Evolutionary conservation across 2,329 filamentous ascomycete genomes (phyloP), one percentile per base, ranked within the genome.

Genomic region (Aureobasidium sp.): DNA sequence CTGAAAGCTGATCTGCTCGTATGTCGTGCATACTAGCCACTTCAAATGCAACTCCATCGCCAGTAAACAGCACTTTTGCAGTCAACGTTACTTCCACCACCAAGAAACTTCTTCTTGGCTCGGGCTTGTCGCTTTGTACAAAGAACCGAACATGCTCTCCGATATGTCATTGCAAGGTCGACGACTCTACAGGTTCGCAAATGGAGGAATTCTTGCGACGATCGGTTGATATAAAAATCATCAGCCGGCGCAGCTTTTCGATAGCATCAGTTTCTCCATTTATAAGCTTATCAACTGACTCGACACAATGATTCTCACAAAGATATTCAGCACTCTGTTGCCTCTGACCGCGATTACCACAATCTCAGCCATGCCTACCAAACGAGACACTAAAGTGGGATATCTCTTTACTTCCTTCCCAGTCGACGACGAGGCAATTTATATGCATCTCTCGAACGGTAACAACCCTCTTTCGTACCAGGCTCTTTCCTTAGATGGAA

Each of bases 211-310:
- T 24, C 22, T 17, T 16, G 17, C 41, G 41, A 24, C 29, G 29
- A 34, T 45, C 41, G 41, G 41, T 34, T 45, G 41, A 45, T 34
- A 45, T 45, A 45, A 45, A 45, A 8, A 34, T n/a, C 41, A 45
- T 45, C 41, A 32, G 41, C 29, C 41, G 32, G 41, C 34, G 32
- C 41, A 27, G 3, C 29, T 29, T 45, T 22, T 34, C 19, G 6
- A 34, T 22, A 21, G 10, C 4, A 29, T 6, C 29, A 34, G 12
- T 11, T 12, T 34, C 12, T 10, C 11, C 17, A 34, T 4, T 29
- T 45, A 45, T 45, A 45, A 45, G 17, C 29, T 11, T 32, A 12
- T 3, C 10, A 12, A 21, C 30, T n/a, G 11, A 45, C 3, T 30
- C 40, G 25, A 21, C 12, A 21, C n/a, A 5, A 45, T 45, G 41